phyloP scores from a whole-genome alignment of 2,329 filamentous ascomycete genomes.

The Paramyrothecium roridum region DNA sequence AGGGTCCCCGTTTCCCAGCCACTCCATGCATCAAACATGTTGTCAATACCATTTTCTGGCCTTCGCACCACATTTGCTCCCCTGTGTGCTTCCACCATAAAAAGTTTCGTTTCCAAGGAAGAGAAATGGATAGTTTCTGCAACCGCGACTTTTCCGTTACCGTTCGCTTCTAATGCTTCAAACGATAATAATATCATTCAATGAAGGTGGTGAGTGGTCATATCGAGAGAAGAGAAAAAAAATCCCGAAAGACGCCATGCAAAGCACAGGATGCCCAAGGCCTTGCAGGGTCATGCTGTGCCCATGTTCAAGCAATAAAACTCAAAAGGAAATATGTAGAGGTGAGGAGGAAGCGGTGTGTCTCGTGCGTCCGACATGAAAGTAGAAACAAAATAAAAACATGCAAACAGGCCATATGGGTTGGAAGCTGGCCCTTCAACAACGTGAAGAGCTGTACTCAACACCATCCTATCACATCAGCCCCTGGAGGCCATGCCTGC shows the following conservation, averaged over 20 bases:
- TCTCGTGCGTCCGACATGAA: background rate
- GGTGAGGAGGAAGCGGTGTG: background rate
- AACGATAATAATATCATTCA: constrained; percentile 9
- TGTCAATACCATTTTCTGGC: background rate
- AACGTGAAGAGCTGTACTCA: background rate
- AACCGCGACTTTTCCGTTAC: background rate
- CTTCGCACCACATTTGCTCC: background rate
- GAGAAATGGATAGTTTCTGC: constrained; percentile 5
- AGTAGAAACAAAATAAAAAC: background rate
- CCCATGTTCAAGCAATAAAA: constrained; percentile 26
- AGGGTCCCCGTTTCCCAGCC: too few species aligned
- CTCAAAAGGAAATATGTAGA: constrained; percentile 19
- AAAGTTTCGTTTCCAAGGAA: background rate
- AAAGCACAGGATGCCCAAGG: constrained; percentile 18
- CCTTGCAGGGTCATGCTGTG: constrained; percentile 21
- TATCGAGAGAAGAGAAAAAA: constrained; percentile 12
- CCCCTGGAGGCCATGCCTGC: constrained; percentile 5
- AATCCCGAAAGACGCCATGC: constrained; percentile 23
- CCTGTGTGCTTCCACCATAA: constrained; percentile 9
- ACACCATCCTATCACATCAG: background rate
- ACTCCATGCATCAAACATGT: too few species aligned
- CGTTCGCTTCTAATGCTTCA: constrained; percentile 1
- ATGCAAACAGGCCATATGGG: background rate
- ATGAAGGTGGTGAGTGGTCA: constrained; percentile 20
- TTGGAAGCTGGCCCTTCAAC: background rate